These are phyloP conservation scores for Pseudodiploospora longispora DNA, from an alignment of 2,329 filamentous ascomycete species.

Conservation along the genomic window DNA sequence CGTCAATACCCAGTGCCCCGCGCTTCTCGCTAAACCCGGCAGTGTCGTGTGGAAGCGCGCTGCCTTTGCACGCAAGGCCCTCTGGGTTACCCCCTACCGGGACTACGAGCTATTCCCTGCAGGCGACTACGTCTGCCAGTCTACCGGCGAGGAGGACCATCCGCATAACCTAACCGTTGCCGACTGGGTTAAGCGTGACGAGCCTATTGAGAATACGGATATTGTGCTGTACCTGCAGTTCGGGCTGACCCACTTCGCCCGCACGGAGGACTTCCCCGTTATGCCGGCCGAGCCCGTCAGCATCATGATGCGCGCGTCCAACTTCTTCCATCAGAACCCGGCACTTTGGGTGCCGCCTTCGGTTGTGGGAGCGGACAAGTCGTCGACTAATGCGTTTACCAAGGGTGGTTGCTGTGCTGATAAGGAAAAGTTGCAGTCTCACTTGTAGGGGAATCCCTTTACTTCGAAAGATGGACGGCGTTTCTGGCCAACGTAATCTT, in stretches of 20 bases:
- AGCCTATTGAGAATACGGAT: conserved; percentile 39
- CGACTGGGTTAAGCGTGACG: conserved; percentile 10
- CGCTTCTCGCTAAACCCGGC: conserved; percentile 30
- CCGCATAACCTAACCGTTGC: not conserved
- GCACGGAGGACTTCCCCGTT: conserved; percentile 60
- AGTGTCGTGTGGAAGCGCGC: conserved; percentile 33
- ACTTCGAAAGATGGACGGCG: too few species aligned
- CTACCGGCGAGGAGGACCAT: conserved; percentile 31
- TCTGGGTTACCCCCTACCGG: conserved; percentile 37
- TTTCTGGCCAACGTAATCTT: too few species aligned
- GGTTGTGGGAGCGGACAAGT: conserved; percentile 24
- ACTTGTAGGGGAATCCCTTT: conserved; percentile 7
- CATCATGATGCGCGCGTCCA: conserved; percentile 43
- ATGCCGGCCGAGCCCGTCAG: conserved; percentile 55
- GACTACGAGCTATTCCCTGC: conserved; percentile 36
- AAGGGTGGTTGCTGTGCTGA: conserved; percentile 6
- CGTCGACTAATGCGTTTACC: conserved; percentile 13
- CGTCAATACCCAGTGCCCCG: conserved; percentile 36
- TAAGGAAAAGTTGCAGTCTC: conserved; percentile 8
- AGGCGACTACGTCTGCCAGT: conserved; percentile 40
- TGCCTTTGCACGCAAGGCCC: conserved; percentile 34
- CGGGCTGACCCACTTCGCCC: conserved; percentile 56
- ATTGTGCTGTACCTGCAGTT: conserved; percentile 52
- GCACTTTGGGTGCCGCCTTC: conserved; percentile 40
- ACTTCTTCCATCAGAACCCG: conserved; percentile 37